Percentiles rank a stretch among this genome's conserved stretches.
phyloP scores from a whole-genome alignment of 345 rosid genomes.

The Barbarea vulgaris region DNA sequence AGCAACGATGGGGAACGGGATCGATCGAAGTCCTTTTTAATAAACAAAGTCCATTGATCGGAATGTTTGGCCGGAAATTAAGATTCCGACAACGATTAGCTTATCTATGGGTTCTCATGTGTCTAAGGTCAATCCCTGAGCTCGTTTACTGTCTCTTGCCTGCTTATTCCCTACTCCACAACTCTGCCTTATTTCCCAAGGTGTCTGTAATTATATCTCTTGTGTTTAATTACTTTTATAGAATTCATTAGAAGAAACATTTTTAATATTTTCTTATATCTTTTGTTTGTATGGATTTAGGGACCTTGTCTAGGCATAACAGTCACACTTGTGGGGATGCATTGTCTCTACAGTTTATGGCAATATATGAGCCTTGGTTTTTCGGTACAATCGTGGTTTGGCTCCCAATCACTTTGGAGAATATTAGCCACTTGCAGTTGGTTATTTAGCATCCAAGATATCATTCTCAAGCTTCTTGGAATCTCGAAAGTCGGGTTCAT shows the following conservation, averaged over 20 bases:
- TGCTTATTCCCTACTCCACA: conserved; percentile 59
- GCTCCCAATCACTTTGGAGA: background rate
- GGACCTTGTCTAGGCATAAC: background rate
- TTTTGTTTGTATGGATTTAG: background rate
- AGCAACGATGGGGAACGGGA: conserved; percentile 66
- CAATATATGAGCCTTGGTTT: conserved; percentile 6
- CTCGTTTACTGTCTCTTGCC: conserved; percentile 53
- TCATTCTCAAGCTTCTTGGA: conserved; percentile 47
- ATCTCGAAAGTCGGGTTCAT: conserved; percentile 51
- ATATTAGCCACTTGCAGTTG: conserved; percentile 30
- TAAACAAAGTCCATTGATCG: conserved; percentile 43
- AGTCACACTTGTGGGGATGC: conserved; percentile 1
- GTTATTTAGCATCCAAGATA: conserved; percentile 46
- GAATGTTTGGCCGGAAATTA: conserved; percentile 34
- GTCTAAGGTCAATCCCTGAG: conserved; percentile 57
- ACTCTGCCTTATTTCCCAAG: conserved; percentile 62
- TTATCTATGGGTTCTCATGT: conserved; percentile 31
- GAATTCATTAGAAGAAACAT: too few relatives aligned
- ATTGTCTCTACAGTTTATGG: conserved; percentile 2
- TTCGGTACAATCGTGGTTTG: background rate
- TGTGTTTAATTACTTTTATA: too few relatives aligned
- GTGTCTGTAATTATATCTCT: conserved; percentile 39
- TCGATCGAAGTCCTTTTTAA: conserved; percentile 49
- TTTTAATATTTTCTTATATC: background rate
- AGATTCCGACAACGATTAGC: conserved; percentile 50